Conservation (phyloP, 345 rosid species). For the Microthlaspi erraticum region DNA sequence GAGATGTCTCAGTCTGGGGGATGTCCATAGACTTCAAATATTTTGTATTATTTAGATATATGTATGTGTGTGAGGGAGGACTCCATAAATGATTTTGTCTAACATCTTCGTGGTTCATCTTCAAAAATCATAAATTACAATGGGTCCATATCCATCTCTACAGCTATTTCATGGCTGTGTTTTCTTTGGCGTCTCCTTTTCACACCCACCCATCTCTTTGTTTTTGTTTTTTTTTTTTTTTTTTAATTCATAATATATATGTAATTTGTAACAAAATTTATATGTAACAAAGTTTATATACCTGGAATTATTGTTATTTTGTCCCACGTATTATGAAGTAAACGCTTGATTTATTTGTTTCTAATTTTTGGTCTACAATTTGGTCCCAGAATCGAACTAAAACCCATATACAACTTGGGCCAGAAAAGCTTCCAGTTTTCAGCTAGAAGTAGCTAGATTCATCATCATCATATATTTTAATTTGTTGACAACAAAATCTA, state of each 20-base stretch:
- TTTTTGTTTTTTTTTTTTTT: not conserved
- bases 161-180: slow-evolving; percentile 48
- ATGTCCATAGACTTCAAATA: not conserved
- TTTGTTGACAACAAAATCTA: too few species aligned
- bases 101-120: slow-evolving; percentile 15
- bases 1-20: slow-evolving; percentile 29
- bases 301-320: not conserved
- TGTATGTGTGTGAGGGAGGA: slow-evolving; percentile 5
- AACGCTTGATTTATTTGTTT: too few species aligned
- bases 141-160: slow-evolving; percentile 43
- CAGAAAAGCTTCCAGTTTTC: not conserved
- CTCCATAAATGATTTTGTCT: slow-evolving; percentile 42
- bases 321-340: not conserved
- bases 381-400: not conserved
- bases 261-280: not conserved
- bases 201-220: slow-evolving; percentile 23
- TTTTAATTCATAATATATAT: not conserved
- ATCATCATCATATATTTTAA: too few species aligned
- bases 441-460: not conserved
- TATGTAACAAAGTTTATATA: too few species aligned
- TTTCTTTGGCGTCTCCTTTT: slow-evolving; percentile 39
- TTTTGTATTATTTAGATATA: slow-evolving; percentile 7
- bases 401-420: slow-evolving; percentile 27
- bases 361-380: slow-evolving; percentile 8
- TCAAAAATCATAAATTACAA: slow-evolving; percentile 34